Base-by-base conservation (phyloP, 208 protist species). In the Trypanosoma grayi region DNA sequence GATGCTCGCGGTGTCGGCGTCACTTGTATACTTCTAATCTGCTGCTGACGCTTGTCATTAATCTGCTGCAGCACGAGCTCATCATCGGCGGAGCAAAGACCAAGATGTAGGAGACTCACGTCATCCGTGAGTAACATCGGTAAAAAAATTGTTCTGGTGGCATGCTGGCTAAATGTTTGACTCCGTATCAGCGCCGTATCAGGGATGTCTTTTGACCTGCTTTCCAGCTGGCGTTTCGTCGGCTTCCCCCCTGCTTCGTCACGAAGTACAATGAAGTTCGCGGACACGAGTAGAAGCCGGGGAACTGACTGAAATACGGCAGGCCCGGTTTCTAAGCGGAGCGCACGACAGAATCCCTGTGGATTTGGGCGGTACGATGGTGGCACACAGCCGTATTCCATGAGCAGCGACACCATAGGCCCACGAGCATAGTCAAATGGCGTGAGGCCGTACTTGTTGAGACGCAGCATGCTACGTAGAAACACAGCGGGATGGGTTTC, bases 361-460 rank as follows among this genome's bases (percentile, higher is more conserved):
- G 86, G 86, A 66, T 93, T 87, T 4, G 83, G 80, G 13, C 83
- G 77, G 58, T 93, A 93, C 20, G 80, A 78, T 3, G 86, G 86
- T 22, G 86, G 82, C 37, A 90, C 80, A 53, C 86, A 93, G 18
- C 86, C 82, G 58, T 87, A 93, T 56, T 79, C 76, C 65, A 81
- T 59, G 25, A 93, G 70, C 28, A 93, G 50, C 60, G 79, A 70
- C 30, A 93, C 62, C 86, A 93, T 89, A 20, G 80, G 69, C 20
- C 80, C 84, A 25, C 73, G 77, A 0, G 86, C 82, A 58, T 93
- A 93, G 75, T 93, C 86, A 61, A 93, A 90, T 1, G 86, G 69
- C 30, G 86, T 83, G 16, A 93, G 73, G 9, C 86, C 86, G 56
- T 87, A 71, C 13, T 74, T 69, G 59, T 93, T 93, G 22, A 67